phyloP scores from a whole-genome alignment of 305 asterid species.

The Fraxinus paxiana region DNA sequence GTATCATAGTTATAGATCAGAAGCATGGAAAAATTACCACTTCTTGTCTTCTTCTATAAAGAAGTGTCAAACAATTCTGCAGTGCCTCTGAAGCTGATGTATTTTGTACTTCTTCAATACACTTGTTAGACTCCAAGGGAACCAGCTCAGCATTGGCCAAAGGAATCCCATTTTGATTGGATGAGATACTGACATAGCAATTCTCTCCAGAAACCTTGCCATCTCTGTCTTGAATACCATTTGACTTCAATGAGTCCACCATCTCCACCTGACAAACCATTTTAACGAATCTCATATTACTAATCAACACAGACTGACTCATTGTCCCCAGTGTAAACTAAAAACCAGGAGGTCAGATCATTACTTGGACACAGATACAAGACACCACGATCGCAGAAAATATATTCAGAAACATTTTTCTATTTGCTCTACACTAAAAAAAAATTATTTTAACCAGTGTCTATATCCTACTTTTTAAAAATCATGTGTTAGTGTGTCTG shows the following conservation, averaged over 20 bases:
- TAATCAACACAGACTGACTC: neutral
- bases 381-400: neutral
- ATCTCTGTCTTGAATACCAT: neutral
- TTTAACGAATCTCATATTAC: neutral
- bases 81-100: conserved; percentile 12
- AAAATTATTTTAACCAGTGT: neutral
- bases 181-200: neutral
- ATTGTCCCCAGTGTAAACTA: neutral
- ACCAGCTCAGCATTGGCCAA: neutral
- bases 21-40: conserved; percentile 25
- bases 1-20: neutral
- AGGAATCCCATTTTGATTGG: conserved; percentile 23
- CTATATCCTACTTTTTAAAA: neutral
- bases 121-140: neutral
- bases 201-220: conserved; percentile 17
- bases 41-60: conserved; percentile 25
- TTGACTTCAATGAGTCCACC: conserved; percentile 14
- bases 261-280: conserved; percentile 25
- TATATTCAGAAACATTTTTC: neutral
- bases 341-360: neutral
- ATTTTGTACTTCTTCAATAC: conserved; percentile 16
- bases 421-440: neutral
- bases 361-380: neutral
- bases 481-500: neutral
- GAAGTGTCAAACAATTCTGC: conserved; percentile 35